Conservation (phyloP, 2,329 filamentous ascomycete species). For the Ceratocystis huliohia region DNA sequence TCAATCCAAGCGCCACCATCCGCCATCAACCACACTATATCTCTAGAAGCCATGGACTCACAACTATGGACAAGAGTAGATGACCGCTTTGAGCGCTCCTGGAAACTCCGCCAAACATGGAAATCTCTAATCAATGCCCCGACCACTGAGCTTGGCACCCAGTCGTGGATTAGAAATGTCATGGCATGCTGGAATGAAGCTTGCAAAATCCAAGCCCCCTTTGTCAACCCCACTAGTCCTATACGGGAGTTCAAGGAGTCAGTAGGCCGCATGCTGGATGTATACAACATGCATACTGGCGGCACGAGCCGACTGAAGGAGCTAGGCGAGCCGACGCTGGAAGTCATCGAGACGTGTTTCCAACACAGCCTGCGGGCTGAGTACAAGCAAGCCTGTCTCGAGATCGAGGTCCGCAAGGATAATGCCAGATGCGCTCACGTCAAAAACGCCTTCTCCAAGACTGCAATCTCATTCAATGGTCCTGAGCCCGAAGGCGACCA, state of each 20-base stretch:
- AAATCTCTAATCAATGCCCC: conserved; percentile 12
- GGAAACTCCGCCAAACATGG: conserved; percentile 17
- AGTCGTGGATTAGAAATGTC: conserved; percentile 13
- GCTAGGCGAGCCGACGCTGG: conserved; percentile 12
- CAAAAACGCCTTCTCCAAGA: neutral
- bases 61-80: conserved; percentile 17
- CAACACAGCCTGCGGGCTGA: conserved; percentile 12
- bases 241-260: conserved; percentile 40
- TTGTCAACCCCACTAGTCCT: conserved; percentile 29
- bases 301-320: conserved; percentile 10
- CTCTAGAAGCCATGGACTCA: conserved; percentile 21
- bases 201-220: conserved; percentile 11
- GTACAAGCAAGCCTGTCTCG: conserved; percentile 16
- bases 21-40: neutral
- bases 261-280: conserved; percentile 31
- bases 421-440: no score
- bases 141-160: conserved; percentile 7
- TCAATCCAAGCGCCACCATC: neutral
- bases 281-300: conserved; percentile 18
- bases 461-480: neutral
- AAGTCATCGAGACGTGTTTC: conserved; percentile 14
- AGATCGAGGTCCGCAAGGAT: conserved; percentile 1
- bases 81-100: conserved; percentile 10
- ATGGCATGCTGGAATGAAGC: conserved; percentile 17
- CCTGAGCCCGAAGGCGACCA: conserved; percentile 13